A percentile compares a stretch with the other conserved stretches of the same genome.
Evolutionary conservation across 257 asterid species (phyloP).

Genomic region (Penstemon newberryi): DNA sequence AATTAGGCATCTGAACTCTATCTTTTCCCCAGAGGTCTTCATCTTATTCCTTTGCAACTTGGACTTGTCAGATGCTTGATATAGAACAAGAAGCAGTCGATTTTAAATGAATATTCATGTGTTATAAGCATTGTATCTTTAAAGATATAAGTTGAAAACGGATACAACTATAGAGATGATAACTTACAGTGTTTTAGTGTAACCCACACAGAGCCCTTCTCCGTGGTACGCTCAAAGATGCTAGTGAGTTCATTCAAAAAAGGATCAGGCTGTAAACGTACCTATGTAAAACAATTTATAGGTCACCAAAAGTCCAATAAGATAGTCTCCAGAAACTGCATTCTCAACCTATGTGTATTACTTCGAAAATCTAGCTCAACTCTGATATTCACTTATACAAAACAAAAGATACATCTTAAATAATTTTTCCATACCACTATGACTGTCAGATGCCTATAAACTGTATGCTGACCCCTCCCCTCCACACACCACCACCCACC

Average conservation of each 20-base stretch:
- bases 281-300: constrained; percentile 41
- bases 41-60: constrained; percentile 66
- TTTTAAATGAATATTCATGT: neutral
- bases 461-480: too few relatives aligned
- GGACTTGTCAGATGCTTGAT: constrained; percentile 77
- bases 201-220: constrained; percentile 91
- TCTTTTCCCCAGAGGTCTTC: constrained; percentile 62
- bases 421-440: neutral
- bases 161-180: constrained; percentile 5
- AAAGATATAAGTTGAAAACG: constrained; percentile 17
- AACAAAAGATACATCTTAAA: neutral
- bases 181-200: constrained; percentile 72
- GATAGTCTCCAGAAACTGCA: neutral
- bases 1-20: constrained; percentile 71
- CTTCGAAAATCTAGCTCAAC: neutral
- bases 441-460: neutral
- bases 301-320: constrained; percentile 8
- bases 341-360: neutral
- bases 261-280: constrained; percentile 75
- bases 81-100: constrained; percentile 10
- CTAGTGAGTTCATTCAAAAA: constrained; percentile 74
- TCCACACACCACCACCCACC: too few relatives aligned
- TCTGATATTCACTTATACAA: neutral
- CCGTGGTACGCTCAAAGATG: constrained; percentile 80
- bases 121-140: neutral